These are phyloP conservation scores for Coffea canephora DNA, from an alignment of 257 asterid species.

Conservation along the genomic window DNA sequence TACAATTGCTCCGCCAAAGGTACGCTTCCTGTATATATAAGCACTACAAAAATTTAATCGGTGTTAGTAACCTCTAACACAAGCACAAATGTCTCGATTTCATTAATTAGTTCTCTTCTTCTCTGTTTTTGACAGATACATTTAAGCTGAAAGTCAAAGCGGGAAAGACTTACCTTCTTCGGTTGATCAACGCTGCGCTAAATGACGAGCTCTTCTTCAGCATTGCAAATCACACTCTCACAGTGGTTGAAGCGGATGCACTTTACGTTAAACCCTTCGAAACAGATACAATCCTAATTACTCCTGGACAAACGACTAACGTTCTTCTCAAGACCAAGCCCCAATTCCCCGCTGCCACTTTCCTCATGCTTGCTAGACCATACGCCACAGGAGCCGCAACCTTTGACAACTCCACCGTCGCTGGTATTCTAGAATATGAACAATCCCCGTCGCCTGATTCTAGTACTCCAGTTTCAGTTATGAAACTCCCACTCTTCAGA, in stretches of 20 bases:
- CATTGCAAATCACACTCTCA: conserved; percentile 53
- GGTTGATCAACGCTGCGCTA: conserved; percentile 62
- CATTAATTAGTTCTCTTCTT: too few species aligned
- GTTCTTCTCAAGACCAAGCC: conserved; percentile 46
- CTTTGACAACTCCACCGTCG: conserved; percentile 54
- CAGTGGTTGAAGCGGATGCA: conserved; percentile 49
- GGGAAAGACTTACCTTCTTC: conserved; percentile 61
- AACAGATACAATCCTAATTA: conserved; percentile 37
- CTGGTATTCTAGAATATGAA: conserved; percentile 51
- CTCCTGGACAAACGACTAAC: conserved; percentile 63
- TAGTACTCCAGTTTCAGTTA: conserved; percentile 5
- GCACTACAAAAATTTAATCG: too few species aligned
- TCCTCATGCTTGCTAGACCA: conserved; percentile 52
- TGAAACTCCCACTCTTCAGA: conserved; percentile 34
- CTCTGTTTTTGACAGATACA: conserved; percentile 31
- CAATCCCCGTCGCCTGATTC: conserved; percentile 20
- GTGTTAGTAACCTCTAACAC: neutral
- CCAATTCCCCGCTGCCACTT: conserved; percentile 37
- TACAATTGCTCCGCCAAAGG: conserved; percentile 64
- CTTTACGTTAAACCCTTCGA: conserved; percentile 50
- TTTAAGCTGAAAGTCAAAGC: conserved; percentile 52
- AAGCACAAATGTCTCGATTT: too few species aligned
- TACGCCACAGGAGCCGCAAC: conserved; percentile 55
- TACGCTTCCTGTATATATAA: neutral
- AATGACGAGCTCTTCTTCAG: conserved; percentile 60